Conservation (phyloP, 768 basidiomycete genomes). For the Boletus edulis region DNA sequence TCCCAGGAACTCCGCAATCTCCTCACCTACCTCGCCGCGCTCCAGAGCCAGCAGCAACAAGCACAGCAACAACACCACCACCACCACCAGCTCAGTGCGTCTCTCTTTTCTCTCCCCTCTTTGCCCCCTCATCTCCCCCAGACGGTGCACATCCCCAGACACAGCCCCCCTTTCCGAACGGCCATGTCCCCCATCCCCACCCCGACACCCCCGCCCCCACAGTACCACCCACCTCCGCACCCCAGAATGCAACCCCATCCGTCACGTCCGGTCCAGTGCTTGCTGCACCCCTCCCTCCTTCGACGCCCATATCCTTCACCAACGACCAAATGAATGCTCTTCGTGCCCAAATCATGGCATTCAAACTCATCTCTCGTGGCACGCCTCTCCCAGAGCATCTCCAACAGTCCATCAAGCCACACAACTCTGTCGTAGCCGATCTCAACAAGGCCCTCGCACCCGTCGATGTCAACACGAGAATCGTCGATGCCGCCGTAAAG, state of each 20-base stretch:
- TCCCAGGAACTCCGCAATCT: constrained; percentile 43
- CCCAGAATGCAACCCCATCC: constrained; percentile 34
- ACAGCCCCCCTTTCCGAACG: constrained; percentile 43
- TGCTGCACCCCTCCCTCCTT: constrained; percentile 50
- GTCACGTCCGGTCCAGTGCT: constrained; percentile 52
- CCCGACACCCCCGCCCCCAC: constrained; percentile 6
- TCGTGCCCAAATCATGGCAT: constrained; percentile 82
- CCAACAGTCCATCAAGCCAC: constrained; percentile 66
- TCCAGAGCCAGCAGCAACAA: constrained; percentile 28
- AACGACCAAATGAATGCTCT: constrained; percentile 70
- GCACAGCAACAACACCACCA: constrained; percentile 29
- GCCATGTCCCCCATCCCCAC: constrained; percentile 42
- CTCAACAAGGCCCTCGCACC: constrained; percentile 65
- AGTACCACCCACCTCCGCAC: constrained; percentile 32
- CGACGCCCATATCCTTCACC: constrained; percentile 78
- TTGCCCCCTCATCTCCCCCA: constrained; percentile 28
- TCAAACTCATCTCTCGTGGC: constrained; percentile 66
- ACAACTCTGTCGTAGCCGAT: constrained; percentile 57
- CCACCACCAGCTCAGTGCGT: constrained; percentile 34
- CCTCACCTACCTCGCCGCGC: constrained; percentile 34
- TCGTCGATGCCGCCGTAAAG: constrained; percentile 77
- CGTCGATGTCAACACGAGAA: constrained; percentile 55
- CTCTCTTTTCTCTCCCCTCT: neutral
- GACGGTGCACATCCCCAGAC: constrained; percentile 22
- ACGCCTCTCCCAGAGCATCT: constrained; percentile 66